Evolutionary conservation across 2,329 filamentous ascomycete genomes (phyloP).

Genomic region (Gnomoniopsis smithogilvyi): DNA sequence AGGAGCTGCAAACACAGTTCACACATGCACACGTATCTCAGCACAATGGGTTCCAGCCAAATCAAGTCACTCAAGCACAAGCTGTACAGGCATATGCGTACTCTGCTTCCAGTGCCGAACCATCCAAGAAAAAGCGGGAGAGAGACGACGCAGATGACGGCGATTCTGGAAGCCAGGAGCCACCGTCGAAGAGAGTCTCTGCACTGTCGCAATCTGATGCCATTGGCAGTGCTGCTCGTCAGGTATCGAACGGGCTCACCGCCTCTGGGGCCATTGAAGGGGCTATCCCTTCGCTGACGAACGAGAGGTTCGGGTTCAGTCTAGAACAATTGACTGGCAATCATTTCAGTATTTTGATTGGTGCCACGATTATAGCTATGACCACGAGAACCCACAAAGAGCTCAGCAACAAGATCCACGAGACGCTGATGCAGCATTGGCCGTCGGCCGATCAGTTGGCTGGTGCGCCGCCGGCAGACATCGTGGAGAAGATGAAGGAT

Average conservation of each 20-base stretch:
- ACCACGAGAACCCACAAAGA: slow-evolving; percentile 80
- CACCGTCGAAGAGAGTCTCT: not conserved
- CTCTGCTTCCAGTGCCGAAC: not conserved
- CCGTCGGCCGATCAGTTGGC: slow-evolving; percentile 64
- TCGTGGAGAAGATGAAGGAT: slow-evolving; percentile 62
- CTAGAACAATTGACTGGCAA: too few relatives aligned
- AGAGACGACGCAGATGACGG: not conserved
- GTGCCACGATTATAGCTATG: slow-evolving; percentile 64
- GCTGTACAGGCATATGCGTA: not conserved
- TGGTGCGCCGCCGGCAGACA: slow-evolving; percentile 49
- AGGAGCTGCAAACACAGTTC: too few relatives aligned
- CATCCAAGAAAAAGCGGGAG: slow-evolving; percentile 8
- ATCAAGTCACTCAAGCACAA: not conserved
- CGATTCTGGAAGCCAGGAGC: not conserved
- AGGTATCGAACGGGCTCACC: too few relatives aligned
- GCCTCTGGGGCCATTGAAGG: slow-evolving; percentile 57
- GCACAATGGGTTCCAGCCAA: not conserved
- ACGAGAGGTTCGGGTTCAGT: too few relatives aligned
- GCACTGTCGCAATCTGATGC: not conserved
- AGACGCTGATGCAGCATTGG: slow-evolving; percentile 61
- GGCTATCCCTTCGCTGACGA: too few relatives aligned
- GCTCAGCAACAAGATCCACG: slow-evolving; percentile 74
- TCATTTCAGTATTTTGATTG: too few relatives aligned
- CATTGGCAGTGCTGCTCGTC: not conserved
- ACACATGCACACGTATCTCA: not conserved